Conservation (phyloP, 2,329 filamentous ascomycete species). For the Tolypocladium tundrense region DNA sequence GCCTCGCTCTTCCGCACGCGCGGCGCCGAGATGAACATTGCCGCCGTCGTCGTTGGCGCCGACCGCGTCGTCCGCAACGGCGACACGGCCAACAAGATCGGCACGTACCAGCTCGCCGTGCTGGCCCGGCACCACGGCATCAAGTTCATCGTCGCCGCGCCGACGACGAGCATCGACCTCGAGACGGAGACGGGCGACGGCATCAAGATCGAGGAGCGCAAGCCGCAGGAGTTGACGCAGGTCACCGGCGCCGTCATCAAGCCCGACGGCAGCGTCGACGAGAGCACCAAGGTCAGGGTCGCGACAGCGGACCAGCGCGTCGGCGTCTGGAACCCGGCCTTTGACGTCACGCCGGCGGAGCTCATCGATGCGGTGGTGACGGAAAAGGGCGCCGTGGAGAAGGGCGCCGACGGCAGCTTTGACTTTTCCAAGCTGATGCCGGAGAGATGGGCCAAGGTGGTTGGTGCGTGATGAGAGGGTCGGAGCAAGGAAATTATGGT, state of each 20-base stretch:
- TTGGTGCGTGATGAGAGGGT: background rate
- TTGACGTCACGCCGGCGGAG: slow-evolving; percentile 83
- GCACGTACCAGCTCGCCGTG: slow-evolving; percentile 89
- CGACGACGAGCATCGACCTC: slow-evolving; percentile 87
- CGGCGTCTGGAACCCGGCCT: slow-evolving; percentile 90
- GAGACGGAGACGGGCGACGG: slow-evolving; percentile 64
- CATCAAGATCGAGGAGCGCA: slow-evolving; percentile 87
- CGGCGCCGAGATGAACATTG: slow-evolving; percentile 56
- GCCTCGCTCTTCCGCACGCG: slow-evolving; percentile 65
- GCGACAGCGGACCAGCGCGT: slow-evolving; percentile 73
- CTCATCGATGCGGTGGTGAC: slow-evolving; percentile 93
- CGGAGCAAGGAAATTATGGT: background rate
- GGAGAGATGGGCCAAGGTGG: slow-evolving; percentile 37
- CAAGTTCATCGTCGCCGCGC: slow-evolving; percentile 91
- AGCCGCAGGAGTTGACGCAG: slow-evolving; percentile 70
- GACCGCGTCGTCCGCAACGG: slow-evolving; percentile 94
- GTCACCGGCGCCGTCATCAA: slow-evolving; percentile 67
- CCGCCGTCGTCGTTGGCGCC: slow-evolving; percentile 85
- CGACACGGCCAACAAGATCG: slow-evolving; percentile 97
- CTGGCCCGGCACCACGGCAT: slow-evolving; percentile 78
- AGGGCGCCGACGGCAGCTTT: slow-evolving; percentile 61
- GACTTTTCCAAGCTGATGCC: slow-evolving; percentile 48
- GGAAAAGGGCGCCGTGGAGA: slow-evolving; percentile 78
- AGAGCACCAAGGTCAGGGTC: slow-evolving; percentile 55
- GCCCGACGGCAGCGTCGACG: slow-evolving; percentile 52